These are phyloP conservation scores for Meyerozyma elateridarum DNA, from an alignment of 1,139 yeast genomes.

Conservation along the genomic window DNA sequence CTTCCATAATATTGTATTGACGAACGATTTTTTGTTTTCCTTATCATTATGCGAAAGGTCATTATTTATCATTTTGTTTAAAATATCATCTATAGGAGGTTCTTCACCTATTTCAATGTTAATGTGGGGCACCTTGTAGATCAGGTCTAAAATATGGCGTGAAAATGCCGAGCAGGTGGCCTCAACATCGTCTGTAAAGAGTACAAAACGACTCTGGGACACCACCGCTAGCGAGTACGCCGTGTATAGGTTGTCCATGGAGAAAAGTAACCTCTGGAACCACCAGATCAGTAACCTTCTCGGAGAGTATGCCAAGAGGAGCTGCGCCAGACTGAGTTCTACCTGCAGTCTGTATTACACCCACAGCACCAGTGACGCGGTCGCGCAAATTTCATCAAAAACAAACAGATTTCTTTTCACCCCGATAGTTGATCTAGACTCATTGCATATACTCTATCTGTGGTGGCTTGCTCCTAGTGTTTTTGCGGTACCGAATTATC, in stretches of 20 bases:
- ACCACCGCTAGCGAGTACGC: slow-evolving; percentile 10
- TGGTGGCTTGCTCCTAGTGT: too few species aligned
- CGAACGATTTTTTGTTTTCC: too few species aligned
- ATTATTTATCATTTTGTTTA: slow-evolving; percentile 3
- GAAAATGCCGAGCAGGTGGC: background rate
- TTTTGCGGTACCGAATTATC: too few species aligned
- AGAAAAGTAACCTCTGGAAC: background rate
- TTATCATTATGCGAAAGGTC: background rate
- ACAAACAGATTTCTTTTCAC: too few species aligned
- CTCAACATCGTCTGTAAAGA: slow-evolving; percentile 1
- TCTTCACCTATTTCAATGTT: slow-evolving; percentile 1
- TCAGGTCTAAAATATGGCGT: background rate
- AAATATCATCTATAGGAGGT: slow-evolving; percentile 6
- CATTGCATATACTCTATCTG: too few species aligned
- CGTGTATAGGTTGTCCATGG: slow-evolving; percentile 19
- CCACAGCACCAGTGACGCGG: too few species aligned
- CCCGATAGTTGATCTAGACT: too few species aligned
- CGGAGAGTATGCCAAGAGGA: too few species aligned
- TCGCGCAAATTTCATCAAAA: too few species aligned
- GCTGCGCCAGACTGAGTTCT: too few species aligned
- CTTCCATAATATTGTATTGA: slow-evolving; percentile 5
- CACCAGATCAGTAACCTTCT: too few species aligned
- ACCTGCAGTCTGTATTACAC: too few species aligned
- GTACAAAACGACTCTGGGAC: slow-evolving; percentile 7
- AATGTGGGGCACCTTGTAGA: background rate